Conservation (phyloP, 2,329 filamentous ascomycete species). For the Pseudogymnoascus sp. region DNA sequence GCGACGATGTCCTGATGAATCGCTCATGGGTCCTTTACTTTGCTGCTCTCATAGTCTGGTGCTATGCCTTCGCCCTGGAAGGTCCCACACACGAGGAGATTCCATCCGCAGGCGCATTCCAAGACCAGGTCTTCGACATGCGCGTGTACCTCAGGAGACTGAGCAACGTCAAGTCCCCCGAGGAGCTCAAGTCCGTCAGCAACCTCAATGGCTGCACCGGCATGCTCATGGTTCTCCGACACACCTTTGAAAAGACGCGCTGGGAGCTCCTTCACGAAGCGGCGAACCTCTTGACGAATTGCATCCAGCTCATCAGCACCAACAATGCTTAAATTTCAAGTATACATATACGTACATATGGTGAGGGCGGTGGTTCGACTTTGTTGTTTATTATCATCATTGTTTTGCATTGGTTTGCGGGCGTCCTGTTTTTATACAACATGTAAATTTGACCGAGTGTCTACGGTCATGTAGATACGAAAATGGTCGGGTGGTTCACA, state of each 20-base stretch:
- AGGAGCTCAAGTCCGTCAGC: constrained; percentile 63
- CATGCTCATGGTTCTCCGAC: constrained; percentile 70
- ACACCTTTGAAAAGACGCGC: constrained; percentile 71
- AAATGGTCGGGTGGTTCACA: background rate
- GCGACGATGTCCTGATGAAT: constrained; percentile 84
- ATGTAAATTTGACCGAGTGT: background rate
- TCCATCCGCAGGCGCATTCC: constrained; percentile 39
- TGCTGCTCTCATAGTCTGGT: constrained; percentile 86
- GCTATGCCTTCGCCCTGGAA: constrained; percentile 84
- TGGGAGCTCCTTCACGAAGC: constrained; percentile 93
- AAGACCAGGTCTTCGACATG: constrained; percentile 72
- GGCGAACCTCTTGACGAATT: constrained; percentile 69
- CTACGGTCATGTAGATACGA: background rate
- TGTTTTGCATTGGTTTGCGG: constrained; percentile 1
- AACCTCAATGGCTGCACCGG: constrained; percentile 79
- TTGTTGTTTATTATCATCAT: background rate
- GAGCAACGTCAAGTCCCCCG: constrained; percentile 63
- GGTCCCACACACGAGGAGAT: constrained; percentile 49
- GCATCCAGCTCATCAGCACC: constrained; percentile 48
- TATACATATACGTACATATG: constrained; percentile 3
- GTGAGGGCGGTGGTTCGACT: background rate
- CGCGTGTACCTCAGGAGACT: constrained; percentile 65
- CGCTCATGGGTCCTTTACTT: constrained; percentile 95
- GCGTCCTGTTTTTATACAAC: background rate
- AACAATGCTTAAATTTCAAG: background rate